phyloP scores from a whole-genome alignment of 306 rosid genomes.

The Ormosia semicastrata region DNA sequence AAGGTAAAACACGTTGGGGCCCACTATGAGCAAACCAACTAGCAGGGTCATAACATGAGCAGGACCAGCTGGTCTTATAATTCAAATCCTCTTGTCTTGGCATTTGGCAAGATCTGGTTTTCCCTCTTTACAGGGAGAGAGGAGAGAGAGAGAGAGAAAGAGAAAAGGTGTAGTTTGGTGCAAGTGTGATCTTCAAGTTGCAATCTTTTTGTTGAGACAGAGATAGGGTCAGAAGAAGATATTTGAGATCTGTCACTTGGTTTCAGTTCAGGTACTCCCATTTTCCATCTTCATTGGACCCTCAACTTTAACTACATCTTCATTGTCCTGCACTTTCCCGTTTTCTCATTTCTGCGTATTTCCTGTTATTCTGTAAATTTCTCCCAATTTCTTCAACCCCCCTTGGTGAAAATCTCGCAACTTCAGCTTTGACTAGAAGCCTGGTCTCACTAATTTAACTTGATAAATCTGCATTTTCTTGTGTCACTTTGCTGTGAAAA shows the following conservation, averaged over 20 bases:
- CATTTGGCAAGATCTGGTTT: constrained; percentile 67
- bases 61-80: constrained; percentile 54
- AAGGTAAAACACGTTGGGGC: constrained; percentile 24
- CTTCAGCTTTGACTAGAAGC: constrained; percentile 21
- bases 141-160: not conserved
- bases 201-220: constrained; percentile 28
- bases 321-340: not conserved
- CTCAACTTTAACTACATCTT: not conserved
- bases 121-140: not conserved
- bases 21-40: constrained; percentile 30
- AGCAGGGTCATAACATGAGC: constrained; percentile 46
- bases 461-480: constrained; percentile 9
- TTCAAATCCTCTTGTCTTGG: constrained; percentile 27
- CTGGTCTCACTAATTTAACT: not conserved
- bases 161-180: not conserved
- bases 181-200: constrained; percentile 28
- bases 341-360: not conserved
- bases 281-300: constrained; percentile 20
- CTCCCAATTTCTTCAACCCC: not conserved
- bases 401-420: not conserved
- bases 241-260: constrained; percentile 66
- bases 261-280: constrained; percentile 48
- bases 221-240: constrained; percentile 24
- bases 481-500: constrained; percentile 18
- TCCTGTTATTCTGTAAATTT: not conserved